Percentiles rank a stretch among this genome's conserved stretches.
Conservation (phyloP, 768 basidiomycete genomes). For the Amylocystis lapponica region DNA sequence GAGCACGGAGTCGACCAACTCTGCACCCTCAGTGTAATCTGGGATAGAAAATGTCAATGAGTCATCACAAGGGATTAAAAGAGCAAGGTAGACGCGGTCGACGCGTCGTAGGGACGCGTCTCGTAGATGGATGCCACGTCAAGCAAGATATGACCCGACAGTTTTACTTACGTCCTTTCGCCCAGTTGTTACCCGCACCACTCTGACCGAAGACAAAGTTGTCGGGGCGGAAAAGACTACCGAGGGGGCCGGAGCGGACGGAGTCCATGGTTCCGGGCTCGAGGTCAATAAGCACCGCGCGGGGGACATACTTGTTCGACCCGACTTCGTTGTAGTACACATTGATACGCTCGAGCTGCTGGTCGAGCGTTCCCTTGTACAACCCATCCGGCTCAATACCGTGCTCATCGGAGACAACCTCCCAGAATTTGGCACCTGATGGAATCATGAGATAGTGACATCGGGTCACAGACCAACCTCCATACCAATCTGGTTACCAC, state of each 20-base stretch:
- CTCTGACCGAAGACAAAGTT: conserved; percentile 98
- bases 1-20: conserved; percentile 95
- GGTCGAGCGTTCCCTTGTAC: conserved; percentile 91
- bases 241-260: conserved; percentile 84
- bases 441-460: conserved; percentile 13
- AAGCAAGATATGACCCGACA: not conserved
- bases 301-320: conserved; percentile 95
- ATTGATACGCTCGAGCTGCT: conserved; percentile 95
- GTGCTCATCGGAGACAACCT: conserved; percentile 97
- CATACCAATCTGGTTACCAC: conserved; percentile 99
- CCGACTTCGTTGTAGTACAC: conserved; percentile 98
- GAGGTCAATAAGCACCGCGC: conserved; percentile 94
- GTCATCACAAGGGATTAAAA: not conserved
- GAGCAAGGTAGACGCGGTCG: not conserved
- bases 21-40: conserved; percentile 95
- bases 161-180: conserved; percentile 87
- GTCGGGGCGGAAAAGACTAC: conserved; percentile 92
- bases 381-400: conserved; percentile 90
- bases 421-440: conserved; percentile 92
- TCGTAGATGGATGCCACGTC: not conserved
- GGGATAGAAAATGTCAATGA: conserved; percentile 9
- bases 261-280: conserved; percentile 98
- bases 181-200: conserved; percentile 99
- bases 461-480: conserved; percentile 17
- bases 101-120: conserved; percentile 1